Percentiles rank a stretch among this genome's conserved stretches.
Conservation (phyloP, 2,329 filamentous ascomycete species). For the Pseudocercospora macadamiae region DNA sequence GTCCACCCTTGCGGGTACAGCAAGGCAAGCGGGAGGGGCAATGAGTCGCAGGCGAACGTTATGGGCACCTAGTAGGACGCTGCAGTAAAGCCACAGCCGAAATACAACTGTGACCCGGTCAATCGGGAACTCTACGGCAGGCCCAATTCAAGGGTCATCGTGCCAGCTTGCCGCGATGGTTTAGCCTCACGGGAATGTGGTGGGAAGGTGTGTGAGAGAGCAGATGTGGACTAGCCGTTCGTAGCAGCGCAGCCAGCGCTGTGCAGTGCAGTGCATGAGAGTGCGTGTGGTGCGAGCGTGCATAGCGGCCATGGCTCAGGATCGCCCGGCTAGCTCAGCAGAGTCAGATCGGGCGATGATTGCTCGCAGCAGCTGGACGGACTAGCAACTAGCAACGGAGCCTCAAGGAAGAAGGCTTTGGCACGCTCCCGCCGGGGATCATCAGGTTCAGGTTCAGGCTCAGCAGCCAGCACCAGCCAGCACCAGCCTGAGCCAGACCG, state of each 20-base stretch:
- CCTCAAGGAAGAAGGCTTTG: not conserved
- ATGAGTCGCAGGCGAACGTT: conserved; percentile 10
- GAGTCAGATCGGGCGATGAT: conserved; percentile 1
- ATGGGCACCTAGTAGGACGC: conserved; percentile 12
- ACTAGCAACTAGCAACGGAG: not conserved
- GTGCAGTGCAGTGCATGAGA: not conserved
- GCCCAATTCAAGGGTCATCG: not conserved
- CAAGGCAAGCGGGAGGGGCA: conserved; percentile 6
- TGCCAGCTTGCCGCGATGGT: conserved; percentile 1
- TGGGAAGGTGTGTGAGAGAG: not conserved
- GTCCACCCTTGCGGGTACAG: not conserved
- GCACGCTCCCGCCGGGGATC: too few species aligned
- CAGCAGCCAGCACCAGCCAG: too few species aligned
- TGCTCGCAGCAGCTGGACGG: not conserved
- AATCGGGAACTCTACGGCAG: conserved; percentile 13
- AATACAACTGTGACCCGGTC: conserved; percentile 14
- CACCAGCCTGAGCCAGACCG: too few species aligned
- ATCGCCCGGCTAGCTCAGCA: not conserved
- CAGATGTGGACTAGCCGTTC: not conserved
- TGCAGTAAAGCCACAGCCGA: conserved; percentile 18
- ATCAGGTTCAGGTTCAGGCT: too few species aligned
- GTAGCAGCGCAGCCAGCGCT: not conserved
- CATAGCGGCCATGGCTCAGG: not conserved
- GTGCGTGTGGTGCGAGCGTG: conserved; percentile 1
- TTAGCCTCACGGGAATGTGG: conserved; percentile 2